These are phyloP conservation scores for Wickerhamomyces strasburgensis DNA, from an alignment of 805 yeast genomes.

Conservation along the genomic window DNA sequence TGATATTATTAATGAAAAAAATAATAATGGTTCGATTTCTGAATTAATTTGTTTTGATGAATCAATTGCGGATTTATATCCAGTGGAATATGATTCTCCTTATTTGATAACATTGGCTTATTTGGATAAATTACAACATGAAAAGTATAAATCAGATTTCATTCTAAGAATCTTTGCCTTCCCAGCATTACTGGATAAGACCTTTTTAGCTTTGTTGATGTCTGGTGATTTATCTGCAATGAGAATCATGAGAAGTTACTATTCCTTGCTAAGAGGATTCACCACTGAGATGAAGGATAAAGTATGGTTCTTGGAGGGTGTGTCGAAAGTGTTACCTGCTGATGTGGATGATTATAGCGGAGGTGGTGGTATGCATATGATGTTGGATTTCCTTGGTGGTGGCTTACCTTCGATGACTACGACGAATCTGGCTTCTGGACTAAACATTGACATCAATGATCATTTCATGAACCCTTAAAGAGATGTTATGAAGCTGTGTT, in stretches of 20 bases:
- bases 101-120: conserved; percentile 84
- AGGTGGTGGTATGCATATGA: conserved; percentile 90
- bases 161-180: conserved; percentile 85
- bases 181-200: conserved; percentile 85
- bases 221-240: conserved; percentile 83
- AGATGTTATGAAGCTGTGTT: neutral
- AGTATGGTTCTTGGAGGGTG: conserved; percentile 94
- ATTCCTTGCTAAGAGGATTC: conserved; percentile 72
- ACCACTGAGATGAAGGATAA: conserved; percentile 83
- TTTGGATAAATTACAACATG: conserved; percentile 76
- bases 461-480: conserved; percentile 25
- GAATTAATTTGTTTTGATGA: conserved; percentile 79
- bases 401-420: conserved; percentile 45
- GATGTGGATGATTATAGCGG: conserved; percentile 90
- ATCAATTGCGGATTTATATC: conserved; percentile 79
- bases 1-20: conserved; percentile 41
- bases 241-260: conserved; percentile 87
- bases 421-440: conserved; percentile 29
- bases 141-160: conserved; percentile 78
- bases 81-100: conserved; percentile 78
- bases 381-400: conserved; percentile 82
- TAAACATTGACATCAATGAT: conserved; percentile 26
- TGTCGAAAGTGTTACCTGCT: conserved; percentile 79
- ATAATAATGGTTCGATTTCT: conserved; percentile 36
- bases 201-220: conserved; percentile 70